Base-by-base conservation (phyloP, 345 rosid genomes). In the Ceriops decandra region DNA sequence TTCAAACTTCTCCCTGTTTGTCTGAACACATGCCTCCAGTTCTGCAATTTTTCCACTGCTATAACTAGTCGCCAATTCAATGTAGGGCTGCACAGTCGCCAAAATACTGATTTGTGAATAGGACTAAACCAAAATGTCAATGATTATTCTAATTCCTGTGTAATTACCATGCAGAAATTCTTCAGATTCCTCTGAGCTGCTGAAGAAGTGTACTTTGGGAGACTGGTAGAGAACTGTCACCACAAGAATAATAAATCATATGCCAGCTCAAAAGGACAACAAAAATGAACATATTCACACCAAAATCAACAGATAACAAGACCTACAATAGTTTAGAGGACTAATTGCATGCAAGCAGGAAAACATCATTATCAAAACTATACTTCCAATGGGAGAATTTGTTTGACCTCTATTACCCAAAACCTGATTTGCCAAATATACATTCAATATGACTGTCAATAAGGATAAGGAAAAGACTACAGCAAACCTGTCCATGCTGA, bases 101-200 rank as follows among this genome's bases (percentile, higher is more conserved):
- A 75, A 70, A 58, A 9, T 1, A 63, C 35, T n/a, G 31, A 28
- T 64, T 33, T 21, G 52, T 33, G 8, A 69, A 49, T 15, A 51
- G 65, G 46, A 42, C 6, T 2, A 49, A 66, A 33, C 33, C 20
- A 59, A 57, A 60, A 42, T 42, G 19, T 42, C 8, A 42, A 13
- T 5, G 4, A 42, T 15, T 42, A 42, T 11, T 42, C 3, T 42
- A 15, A 42, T 13, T 13, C 49, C 49, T 42, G 5, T 42, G 30
- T 22, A 61, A 35, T 69, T 66, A 89, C 95, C 91, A 78, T 91
- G 62, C 87, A 82, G 21, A 76, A 82, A 79, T 51, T 78, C 83
- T 87, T 91, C 70, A 89, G 63, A 83, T 79, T 88, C 79, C 97
- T 95, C 84, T 95, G 99, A 70, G 89, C 95, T 63, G 81, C 80